Percentiles rank a stretch among this genome's conserved stretches.
These are phyloP conservation scores for Fraxinus nigra DNA, from an alignment of 305 asterid genomes.

Conservation along the genomic window DNA sequence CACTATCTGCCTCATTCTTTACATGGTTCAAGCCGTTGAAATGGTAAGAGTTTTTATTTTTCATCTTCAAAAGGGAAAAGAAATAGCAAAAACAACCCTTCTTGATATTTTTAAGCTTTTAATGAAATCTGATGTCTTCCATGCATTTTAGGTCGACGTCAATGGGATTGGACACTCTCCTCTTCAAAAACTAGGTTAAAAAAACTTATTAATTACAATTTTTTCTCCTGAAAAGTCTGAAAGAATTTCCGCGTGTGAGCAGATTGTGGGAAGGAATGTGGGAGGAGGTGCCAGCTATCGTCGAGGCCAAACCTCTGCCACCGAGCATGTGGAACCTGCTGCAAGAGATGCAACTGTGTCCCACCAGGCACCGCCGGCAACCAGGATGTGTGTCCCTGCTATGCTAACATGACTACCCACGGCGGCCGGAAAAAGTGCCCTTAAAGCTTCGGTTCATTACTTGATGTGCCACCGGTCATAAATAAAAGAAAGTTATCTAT, in stretches of 20 bases:
- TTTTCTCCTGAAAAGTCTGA: not conserved
- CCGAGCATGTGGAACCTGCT: slow-evolving; percentile 85
- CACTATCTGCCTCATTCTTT: not conserved
- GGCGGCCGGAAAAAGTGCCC: slow-evolving; percentile 67
- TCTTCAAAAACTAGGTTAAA: not conserved
- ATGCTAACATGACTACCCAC: slow-evolving; percentile 60
- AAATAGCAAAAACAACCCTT: not conserved
- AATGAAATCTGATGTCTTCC: not conserved
- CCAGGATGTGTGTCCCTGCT: slow-evolving; percentile 60
- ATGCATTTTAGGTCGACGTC: not conserved
- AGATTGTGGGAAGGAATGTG: slow-evolving; percentile 75
- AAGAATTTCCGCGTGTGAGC: not conserved
- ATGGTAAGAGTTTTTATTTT: not conserved
- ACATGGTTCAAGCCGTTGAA: not conserved
- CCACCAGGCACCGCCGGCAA: slow-evolving; percentile 84
- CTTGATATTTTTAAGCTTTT: not conserved
- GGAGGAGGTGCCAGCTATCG: slow-evolving; percentile 56
- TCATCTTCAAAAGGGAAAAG: not conserved
- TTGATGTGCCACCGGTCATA: not conserved
- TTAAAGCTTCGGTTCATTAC: slow-evolving; percentile 20
- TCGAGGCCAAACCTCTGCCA: slow-evolving; percentile 63
- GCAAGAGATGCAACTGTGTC: slow-evolving; percentile 71
- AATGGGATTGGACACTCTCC: not conserved
- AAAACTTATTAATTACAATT: not conserved
- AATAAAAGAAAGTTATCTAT: not conserved